Conservation (phyloP, 2,329 filamentous ascomycete genomes). For the Verticillium nonalfalfae region DNA sequence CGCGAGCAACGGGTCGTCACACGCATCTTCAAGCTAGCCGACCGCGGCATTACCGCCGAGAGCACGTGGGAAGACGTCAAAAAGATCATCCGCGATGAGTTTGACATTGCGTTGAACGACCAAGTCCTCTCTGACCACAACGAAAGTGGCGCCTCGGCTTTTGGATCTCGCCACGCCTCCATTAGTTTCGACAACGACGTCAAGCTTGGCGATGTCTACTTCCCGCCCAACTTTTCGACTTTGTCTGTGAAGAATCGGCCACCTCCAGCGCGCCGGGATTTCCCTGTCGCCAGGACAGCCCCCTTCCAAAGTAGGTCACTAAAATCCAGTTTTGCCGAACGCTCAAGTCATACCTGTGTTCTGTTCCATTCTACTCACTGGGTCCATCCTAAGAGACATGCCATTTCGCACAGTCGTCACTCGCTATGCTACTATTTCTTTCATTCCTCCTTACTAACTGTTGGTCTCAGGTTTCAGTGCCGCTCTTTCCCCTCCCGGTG, state of each 20-base stretch:
- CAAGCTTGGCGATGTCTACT: slow-evolving; percentile 11
- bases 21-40: slow-evolving; percentile 7
- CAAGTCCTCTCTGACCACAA: slow-evolving; percentile 1
- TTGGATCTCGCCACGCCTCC: neutral
- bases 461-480: too few relatives aligned
- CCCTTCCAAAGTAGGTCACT: too few relatives aligned
- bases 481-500: too few relatives aligned
- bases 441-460: too few relatives aligned
- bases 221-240: slow-evolving; percentile 7
- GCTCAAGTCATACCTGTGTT: too few relatives aligned
- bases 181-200: slow-evolving; percentile 2
- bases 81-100: slow-evolving; percentile 6
- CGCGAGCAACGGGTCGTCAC: slow-evolving; percentile 5
- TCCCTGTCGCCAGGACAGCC: neutral
- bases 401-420: too few relatives aligned
- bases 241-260: neutral
- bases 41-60: slow-evolving; percentile 3
- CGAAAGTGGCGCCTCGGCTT: too few relatives aligned
- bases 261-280: neutral
- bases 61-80: slow-evolving; percentile 12
- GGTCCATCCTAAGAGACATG: too few relatives aligned
- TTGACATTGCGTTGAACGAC: slow-evolving; percentile 4
- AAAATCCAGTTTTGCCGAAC: too few relatives aligned
- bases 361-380: too few relatives aligned
- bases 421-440: too few relatives aligned